Percentiles rank a stretch among this genome's conserved stretches.
phyloP scores from a whole-genome alignment of 2,329 filamentous ascomycete genomes.

The Alternaria incomplexa region DNA sequence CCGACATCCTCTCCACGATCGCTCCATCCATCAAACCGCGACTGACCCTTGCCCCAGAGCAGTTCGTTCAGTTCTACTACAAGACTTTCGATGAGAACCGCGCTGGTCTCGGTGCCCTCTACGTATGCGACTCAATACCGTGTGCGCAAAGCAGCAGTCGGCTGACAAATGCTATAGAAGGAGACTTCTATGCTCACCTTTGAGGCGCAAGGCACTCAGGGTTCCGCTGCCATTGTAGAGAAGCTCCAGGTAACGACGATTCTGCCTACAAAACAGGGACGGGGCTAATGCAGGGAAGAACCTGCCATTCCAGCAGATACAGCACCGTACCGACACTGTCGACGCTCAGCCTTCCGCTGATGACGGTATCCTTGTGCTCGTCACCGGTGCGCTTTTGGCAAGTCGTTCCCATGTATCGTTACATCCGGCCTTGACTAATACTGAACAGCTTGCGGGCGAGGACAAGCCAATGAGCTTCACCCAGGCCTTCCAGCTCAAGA shows the following conservation, averaged over 20 bases:
- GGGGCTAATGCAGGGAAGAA: constrained; percentile 57
- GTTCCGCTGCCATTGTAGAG: constrained; percentile 70
- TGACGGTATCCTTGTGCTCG: constrained; percentile 78
- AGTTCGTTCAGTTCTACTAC: constrained; percentile 94
- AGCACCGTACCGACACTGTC: constrained; percentile 76
- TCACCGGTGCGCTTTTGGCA: constrained; percentile 87
- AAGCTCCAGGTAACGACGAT: constrained; percentile 74
- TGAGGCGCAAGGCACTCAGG: constrained; percentile 72
- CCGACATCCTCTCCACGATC: background rate
- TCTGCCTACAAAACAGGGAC: background rate
- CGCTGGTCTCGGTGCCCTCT: constrained; percentile 69
- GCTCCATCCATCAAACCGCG: background rate
- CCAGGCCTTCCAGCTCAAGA: constrained; percentile 84
- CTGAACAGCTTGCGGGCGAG: constrained; percentile 78
- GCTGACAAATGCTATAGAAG: constrained; percentile 49
- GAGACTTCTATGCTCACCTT: constrained; percentile 93
- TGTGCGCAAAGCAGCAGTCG: background rate
- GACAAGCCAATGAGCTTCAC: constrained; percentile 88
- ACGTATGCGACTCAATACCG: constrained; percentile 65
- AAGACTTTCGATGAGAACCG: constrained; percentile 80
- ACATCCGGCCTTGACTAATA: constrained; percentile 14
- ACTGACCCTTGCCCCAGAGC: constrained; percentile 61
- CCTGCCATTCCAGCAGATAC: constrained; percentile 81
- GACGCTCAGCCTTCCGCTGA: constrained; percentile 81
- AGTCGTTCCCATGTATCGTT: constrained; percentile 34